Conservation (phyloP, 768 basidiomycete genomes). For the Phallus indusiatus region DNA sequence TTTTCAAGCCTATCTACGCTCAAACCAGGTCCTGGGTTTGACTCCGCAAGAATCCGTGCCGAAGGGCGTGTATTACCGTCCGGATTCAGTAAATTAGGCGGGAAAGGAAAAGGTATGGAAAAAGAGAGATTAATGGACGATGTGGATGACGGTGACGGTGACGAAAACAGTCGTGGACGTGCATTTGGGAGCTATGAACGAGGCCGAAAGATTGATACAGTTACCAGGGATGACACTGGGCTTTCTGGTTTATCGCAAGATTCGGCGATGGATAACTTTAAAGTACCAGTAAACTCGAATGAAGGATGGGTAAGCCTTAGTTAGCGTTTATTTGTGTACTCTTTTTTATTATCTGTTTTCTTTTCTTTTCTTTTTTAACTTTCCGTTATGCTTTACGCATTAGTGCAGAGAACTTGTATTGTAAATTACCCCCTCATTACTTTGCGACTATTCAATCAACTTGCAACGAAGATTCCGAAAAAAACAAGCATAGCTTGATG, state of each 20-base stretch:
- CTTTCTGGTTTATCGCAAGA: background rate
- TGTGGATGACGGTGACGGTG: background rate
- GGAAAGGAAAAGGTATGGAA: background rate
- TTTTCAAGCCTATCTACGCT: background rate
- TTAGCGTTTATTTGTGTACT: background rate
- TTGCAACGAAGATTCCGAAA: too few species aligned
- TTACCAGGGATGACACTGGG: background rate
- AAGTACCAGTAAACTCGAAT: background rate
- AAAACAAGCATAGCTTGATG: too few species aligned
- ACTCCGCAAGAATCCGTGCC: background rate
- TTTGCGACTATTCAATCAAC: too few species aligned
- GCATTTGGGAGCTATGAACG: background rate
- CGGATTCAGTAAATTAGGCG: background rate
- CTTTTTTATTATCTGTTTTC: too few species aligned
- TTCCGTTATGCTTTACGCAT: too few species aligned
- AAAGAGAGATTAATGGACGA: background rate
- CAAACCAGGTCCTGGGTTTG: conserved; percentile 2
- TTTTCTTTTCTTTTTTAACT: too few species aligned
- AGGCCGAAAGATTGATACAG: background rate
- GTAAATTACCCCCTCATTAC: too few species aligned
- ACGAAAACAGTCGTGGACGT: too few species aligned
- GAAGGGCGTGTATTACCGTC: conserved; percentile 4
- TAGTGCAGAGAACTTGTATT: too few species aligned
- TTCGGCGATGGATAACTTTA: background rate
- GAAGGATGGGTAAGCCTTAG: background rate